phyloP scores from a whole-genome alignment of 345 rosid genomes.

The Arabidopsis thaliana region DNA sequence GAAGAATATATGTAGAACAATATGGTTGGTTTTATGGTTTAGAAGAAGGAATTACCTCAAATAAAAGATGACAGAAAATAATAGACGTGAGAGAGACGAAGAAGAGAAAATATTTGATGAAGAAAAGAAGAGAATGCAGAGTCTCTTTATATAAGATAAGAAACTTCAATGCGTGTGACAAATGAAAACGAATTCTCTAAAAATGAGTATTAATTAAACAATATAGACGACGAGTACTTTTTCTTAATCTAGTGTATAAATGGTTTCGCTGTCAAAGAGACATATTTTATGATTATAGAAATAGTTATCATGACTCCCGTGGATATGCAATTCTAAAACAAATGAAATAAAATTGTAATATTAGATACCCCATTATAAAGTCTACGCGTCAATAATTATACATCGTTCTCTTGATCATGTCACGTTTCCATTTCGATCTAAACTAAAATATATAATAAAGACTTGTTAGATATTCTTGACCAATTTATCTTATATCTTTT shows the following conservation, averaged over 20 bases:
- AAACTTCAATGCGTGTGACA: conserved; percentile 27
- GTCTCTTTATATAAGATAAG: conserved; percentile 32
- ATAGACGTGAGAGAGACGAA: conserved; percentile 9
- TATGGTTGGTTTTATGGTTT: not conserved
- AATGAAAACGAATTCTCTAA: conserved; percentile 14
- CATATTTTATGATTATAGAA: not conserved
- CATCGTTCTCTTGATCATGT: conserved; percentile 27
- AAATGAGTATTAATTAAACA: not conserved
- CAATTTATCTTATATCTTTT: not conserved
- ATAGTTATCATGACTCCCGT: conserved; percentile 7
- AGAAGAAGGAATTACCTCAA: conserved; percentile 23
- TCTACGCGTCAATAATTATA: conserved; percentile 35
- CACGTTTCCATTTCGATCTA: conserved; percentile 23
- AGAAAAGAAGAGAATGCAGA: conserved; percentile 25
- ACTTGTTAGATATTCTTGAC: conserved; percentile 25
- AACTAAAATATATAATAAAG: not conserved
- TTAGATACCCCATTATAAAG: conserved; percentile 3
- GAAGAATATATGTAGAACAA: not conserved
- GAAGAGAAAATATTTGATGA: conserved; percentile 36
- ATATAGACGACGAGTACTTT: not conserved
- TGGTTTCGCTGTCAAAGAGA: not conserved
- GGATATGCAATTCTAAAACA: conserved; percentile 2
- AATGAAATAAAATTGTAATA: not conserved
- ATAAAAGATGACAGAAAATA: not conserved
- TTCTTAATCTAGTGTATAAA: not conserved